Conservation (phyloP, 2,329 filamentous ascomycete species). For the Arthroderma sp. region DNA sequence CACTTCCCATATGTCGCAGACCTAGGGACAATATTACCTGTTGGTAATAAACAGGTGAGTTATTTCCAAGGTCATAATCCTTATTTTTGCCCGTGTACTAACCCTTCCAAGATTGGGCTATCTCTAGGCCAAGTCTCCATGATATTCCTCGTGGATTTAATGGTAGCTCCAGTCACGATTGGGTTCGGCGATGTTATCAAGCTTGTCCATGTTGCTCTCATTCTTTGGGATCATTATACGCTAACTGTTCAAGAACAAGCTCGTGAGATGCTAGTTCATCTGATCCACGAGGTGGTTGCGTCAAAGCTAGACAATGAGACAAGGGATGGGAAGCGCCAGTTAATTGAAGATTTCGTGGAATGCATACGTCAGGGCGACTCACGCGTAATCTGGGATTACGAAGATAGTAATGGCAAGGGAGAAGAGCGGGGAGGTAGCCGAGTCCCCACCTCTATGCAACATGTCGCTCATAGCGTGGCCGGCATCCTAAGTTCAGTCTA, state of each 20-base stretch:
- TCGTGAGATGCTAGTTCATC: slow-evolving; percentile 91
- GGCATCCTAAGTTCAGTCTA: slow-evolving; percentile 74
- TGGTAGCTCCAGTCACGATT: slow-evolving; percentile 81
- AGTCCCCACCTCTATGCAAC: slow-evolving; percentile 77
- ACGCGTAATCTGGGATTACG: slow-evolving; percentile 83
- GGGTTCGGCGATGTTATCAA: slow-evolving; percentile 68
- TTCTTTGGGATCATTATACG: slow-evolving; percentile 96
- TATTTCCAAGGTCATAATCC: background rate
- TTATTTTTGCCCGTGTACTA: slow-evolving; percentile 4
- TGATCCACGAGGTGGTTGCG: slow-evolving; percentile 91
- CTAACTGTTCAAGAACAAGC: slow-evolving; percentile 91
- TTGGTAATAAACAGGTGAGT: slow-evolving; percentile 68
- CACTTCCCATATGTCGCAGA: slow-evolving; percentile 83
- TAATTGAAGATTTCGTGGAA: slow-evolving; percentile 80
- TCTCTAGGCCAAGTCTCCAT: slow-evolving; percentile 86
- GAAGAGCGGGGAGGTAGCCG: slow-evolving; percentile 61
- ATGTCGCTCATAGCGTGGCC: slow-evolving; percentile 68
- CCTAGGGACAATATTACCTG: slow-evolving; percentile 61
- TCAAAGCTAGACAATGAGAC: slow-evolving; percentile 59
- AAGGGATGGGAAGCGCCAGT: slow-evolving; percentile 52
- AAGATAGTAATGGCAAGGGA: slow-evolving; percentile 71
- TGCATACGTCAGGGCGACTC: slow-evolving; percentile 71
- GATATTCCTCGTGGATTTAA: slow-evolving; percentile 86
- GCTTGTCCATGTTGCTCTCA: slow-evolving; percentile 77
- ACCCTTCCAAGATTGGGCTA: slow-evolving; percentile 49